Evolutionary conservation across 257 asterid species (phyloP).

Genomic region (Cynanchum wilfordii): DNA sequence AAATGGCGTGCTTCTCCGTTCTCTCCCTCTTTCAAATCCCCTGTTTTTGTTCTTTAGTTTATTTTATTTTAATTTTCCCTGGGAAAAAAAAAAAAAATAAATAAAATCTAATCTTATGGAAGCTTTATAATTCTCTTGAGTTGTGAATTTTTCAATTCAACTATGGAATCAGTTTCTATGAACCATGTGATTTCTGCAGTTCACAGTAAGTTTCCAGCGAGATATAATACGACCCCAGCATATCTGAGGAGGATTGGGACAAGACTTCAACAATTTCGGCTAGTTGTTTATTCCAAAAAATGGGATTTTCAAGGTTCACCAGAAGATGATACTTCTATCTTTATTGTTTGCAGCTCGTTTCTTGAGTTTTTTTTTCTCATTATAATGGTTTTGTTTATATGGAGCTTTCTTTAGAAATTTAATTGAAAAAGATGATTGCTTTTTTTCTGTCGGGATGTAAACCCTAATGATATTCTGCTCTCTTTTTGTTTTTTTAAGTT

Average conservation of each 20-base stretch:
- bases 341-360: not conserved
- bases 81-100: too few relatives aligned
- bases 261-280: constrained; percentile 20
- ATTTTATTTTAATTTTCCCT: not conserved
- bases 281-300: constrained; percentile 31
- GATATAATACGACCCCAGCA: constrained; percentile 25
- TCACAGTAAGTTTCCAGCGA: constrained; percentile 19
- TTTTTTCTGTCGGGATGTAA: not conserved
- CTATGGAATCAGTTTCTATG: constrained; percentile 48
- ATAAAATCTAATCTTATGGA: not conserved
- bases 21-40: not conserved
- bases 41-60: not conserved
- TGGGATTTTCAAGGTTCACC: constrained; percentile 57
- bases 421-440: not conserved
- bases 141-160: not conserved
- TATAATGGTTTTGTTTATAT: not conserved
- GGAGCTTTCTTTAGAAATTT: not conserved
- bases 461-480: not conserved
- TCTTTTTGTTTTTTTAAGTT: not conserved
- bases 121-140: not conserved
- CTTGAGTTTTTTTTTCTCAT: not conserved
- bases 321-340: not conserved
- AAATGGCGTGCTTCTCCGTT: not conserved
- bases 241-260: constrained; percentile 11
- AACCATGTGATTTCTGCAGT: constrained; percentile 37